phyloP scores from a whole-genome alignment of 441 rosid genomes.

The Melastoma candidum region DNA sequence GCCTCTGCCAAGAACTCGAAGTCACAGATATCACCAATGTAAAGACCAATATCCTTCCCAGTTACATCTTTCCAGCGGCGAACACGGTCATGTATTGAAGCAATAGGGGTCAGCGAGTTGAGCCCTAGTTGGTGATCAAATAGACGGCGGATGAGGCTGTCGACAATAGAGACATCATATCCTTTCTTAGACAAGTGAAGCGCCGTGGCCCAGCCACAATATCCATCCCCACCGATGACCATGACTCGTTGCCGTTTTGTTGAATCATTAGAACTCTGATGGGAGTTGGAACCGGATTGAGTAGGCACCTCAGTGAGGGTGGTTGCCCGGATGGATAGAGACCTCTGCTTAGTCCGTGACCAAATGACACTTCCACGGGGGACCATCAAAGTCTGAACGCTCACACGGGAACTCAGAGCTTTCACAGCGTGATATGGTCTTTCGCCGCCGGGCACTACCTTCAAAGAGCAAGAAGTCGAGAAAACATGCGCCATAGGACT shows the following conservation, averaged over 20 bases:
- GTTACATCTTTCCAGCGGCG: slow-evolving; percentile 80
- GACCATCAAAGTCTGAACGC: slow-evolving; percentile 24
- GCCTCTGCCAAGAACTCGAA: slow-evolving; percentile 75
- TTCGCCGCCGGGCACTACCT: slow-evolving; percentile 24
- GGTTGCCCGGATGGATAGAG: slow-evolving; percentile 33
- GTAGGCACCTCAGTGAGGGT: slow-evolving; percentile 40
- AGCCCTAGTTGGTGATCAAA: slow-evolving; percentile 92
- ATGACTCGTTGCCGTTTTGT: slow-evolving; percentile 60
- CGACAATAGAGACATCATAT: slow-evolving; percentile 35
- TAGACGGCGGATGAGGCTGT: slow-evolving; percentile 75
- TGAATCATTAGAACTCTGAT: slow-evolving; percentile 20
- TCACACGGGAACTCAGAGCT: slow-evolving; percentile 21
- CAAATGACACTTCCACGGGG: slow-evolving; percentile 25
- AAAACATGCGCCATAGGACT: no score
- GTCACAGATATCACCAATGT: slow-evolving; percentile 56
- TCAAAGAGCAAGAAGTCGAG: no score
- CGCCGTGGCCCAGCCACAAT: slow-evolving; percentile 97
- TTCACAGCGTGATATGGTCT: slow-evolving; percentile 19
- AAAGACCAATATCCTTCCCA: slow-evolving; percentile 49
- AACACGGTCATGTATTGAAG: slow-evolving; percentile 72
- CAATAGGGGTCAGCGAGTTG: slow-evolving; percentile 73
- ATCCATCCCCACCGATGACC: slow-evolving; percentile 96
- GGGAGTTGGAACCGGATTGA: slow-evolving; percentile 26
- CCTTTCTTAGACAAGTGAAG: slow-evolving; percentile 74
- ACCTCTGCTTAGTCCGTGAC: slow-evolving; percentile 23